Evolutionary conservation across 768 basidiomycete genomes (phyloP).

Genomic region (Leucogyrophana mollusca): DNA sequence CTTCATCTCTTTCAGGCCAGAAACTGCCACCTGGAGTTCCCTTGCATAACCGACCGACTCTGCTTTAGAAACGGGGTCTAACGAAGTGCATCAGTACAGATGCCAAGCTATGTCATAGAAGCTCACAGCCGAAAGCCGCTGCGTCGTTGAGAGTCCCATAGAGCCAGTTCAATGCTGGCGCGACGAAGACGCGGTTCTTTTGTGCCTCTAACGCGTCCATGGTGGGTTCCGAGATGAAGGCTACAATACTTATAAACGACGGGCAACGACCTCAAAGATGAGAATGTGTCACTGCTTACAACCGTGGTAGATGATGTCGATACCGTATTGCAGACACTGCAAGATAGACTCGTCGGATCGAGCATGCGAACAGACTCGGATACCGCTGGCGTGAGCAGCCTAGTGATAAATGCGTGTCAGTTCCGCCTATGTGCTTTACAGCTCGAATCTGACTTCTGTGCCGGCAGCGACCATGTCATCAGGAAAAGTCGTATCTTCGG

Average conservation of each 20-base stretch:
- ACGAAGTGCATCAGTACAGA: neutral
- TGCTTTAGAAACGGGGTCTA: slow-evolving; percentile 11
- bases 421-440: neutral
- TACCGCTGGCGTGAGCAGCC: slow-evolving; percentile 18
- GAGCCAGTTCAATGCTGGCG: slow-evolving; percentile 18
- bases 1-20: slow-evolving; percentile 23
- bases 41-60: slow-evolving; percentile 17
- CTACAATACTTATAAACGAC: no score
- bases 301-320: slow-evolving; percentile 24
- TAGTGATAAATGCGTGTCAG: neutral
- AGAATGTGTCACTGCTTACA: slow-evolving; percentile 1
- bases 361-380: slow-evolving; percentile 26
- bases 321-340: slow-evolving; percentile 23
- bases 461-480: slow-evolving; percentile 20
- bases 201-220: slow-evolving; percentile 24
- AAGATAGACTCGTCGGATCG: slow-evolving; percentile 22
- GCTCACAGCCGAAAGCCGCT: slow-evolving; percentile 8
- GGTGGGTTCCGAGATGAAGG: slow-evolving; percentile 21
- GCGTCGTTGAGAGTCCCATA: slow-evolving; percentile 14
- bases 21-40: slow-evolving; percentile 19
- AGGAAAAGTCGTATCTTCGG: slow-evolving; percentile 22
- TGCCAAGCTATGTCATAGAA: neutral
- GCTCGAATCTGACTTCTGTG: slow-evolving; percentile 16
- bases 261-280: neutral
- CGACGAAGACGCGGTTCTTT: slow-evolving; percentile 21